Evolutionary conservation across 2,329 filamentous ascomycete genomes (phyloP), one percentile per base, ranked within the genome.

Genomic region (Ceratocystis cubensis): DNA sequence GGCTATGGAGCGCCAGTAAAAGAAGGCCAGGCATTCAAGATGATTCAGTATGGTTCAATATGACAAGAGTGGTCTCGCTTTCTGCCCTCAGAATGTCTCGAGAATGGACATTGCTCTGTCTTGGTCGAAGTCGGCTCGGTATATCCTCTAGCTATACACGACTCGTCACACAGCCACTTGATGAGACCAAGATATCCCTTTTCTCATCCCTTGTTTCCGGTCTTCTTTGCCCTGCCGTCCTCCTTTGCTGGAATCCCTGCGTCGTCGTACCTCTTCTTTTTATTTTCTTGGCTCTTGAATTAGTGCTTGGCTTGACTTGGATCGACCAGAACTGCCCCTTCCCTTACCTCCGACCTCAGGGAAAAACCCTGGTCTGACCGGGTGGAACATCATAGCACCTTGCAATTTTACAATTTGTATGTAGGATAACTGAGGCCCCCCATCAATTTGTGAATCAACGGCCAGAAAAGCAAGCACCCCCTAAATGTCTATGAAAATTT

Each of bases 341-440:
- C 48, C 48, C 8, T 50, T 53, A 15, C 5, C 22, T 25, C 37
- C 10, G 37, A 41, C 48, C 28, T 53, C 22, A 53, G 48, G 22
- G 22, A 53, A 41, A 41, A 41, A 53, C 48, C 48, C 22, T 53
- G 48, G 20, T n/a, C 48, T 53, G 22, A 25, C 48, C 48, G 48
- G 22, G 48, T 53, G 48, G 48, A 53, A 53, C 48, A 53, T 53
- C 48, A 53, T 53, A 53, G 48, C 48, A 25, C 48, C 48, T 53
- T 53, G 48, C 48, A 53, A 53, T 53, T 53, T 53, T 53, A 25
- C 48, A 28, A 6, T 25, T 53, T 53, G 37, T 28, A 2, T 28
- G 22, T 28, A 6, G 48, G 48, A 25, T 28, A 28, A 53, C 22
- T 53, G 48, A 53, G 48, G 48, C 48, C 48, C 48, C 48, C 48